phyloP scores from a whole-genome alignment of 1,284 basidiomycete genomes.

The Apiotrichum brassicae region DNA sequence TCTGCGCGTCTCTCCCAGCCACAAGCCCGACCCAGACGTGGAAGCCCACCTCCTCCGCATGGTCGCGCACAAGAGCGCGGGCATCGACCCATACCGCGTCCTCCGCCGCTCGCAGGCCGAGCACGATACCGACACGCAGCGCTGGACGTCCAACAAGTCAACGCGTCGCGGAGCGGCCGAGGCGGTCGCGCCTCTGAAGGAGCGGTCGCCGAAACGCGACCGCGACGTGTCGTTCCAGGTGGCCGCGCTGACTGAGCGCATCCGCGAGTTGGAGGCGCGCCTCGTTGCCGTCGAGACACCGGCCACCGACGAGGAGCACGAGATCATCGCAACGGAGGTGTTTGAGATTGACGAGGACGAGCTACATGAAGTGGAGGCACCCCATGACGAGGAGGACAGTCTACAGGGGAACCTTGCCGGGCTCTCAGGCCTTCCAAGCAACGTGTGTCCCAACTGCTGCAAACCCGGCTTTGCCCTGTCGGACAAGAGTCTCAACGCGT shows the following conservation, averaged over 20 bases:
- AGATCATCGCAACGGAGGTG: neutral
- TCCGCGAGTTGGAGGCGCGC: constrained; percentile 16
- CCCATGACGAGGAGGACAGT: too few relatives aligned
- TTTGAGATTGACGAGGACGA: neutral
- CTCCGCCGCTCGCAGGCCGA: constrained; percentile 11
- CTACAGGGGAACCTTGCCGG: too few relatives aligned
- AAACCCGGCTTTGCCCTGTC: neutral
- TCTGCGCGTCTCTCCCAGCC: neutral
- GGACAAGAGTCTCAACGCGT: neutral
- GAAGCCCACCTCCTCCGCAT: constrained; percentile 18
- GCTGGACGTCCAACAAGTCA: neutral
- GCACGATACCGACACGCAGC: neutral
- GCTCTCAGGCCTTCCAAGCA: too few relatives aligned
- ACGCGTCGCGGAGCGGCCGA: neutral
- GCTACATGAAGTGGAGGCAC: neutral
- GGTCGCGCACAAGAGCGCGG: constrained; percentile 9
- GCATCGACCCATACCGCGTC: constrained; percentile 23
- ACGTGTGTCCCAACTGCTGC: neutral
- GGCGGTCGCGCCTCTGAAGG: neutral
- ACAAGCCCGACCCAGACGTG: constrained; percentile 8
- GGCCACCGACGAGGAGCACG: neutral
- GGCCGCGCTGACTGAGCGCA: constrained; percentile 7
- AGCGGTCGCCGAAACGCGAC: neutral
- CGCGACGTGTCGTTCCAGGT: constrained; percentile 8
- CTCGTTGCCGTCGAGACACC: constrained; percentile 11